A percentile compares a stretch with the other conserved stretches of the same genome.
These are phyloP conservation scores for Mycena metata DNA, from an alignment of 768 basidiomycete species.

Conservation along the genomic window DNA sequence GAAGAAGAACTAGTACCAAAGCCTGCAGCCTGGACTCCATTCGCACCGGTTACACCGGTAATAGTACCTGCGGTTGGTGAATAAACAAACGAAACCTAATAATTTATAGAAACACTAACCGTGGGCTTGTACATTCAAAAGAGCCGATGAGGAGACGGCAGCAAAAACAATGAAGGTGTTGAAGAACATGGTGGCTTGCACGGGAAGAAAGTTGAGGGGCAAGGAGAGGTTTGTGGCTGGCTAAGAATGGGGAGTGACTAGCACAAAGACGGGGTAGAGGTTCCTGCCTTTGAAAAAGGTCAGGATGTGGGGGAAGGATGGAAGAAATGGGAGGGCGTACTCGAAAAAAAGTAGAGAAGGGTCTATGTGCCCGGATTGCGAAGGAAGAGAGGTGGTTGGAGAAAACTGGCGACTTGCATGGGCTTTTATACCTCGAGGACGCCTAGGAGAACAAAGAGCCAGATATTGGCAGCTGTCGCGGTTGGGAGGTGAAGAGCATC, in stretches of 20 bases:
- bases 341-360: slow-evolving; percentile 26
- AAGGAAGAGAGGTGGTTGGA: slow-evolving; percentile 37
- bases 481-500: slow-evolving; percentile 12
- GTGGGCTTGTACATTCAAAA: slow-evolving; percentile 32
- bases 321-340: slow-evolving; percentile 7
- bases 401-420: slow-evolving; percentile 9
- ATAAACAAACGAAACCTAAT: neutral
- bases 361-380: slow-evolving; percentile 31
- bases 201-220: slow-evolving; percentile 21
- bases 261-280: slow-evolving; percentile 26
- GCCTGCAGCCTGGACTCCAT: slow-evolving; percentile 30
- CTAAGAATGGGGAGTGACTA: slow-evolving; percentile 29
- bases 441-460: neutral
- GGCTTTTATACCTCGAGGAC: slow-evolving; percentile 28
- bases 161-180: slow-evolving; percentile 29
- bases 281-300: slow-evolving; percentile 10
- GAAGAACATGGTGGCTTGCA: slow-evolving; percentile 38
- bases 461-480: slow-evolving; percentile 17
- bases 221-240: neutral
- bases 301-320: slow-evolving; percentile 4
- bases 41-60: slow-evolving; percentile 33
- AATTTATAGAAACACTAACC: neutral
- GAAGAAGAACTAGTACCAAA: neutral
- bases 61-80: slow-evolving; percentile 21
- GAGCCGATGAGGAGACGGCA: slow-evolving; percentile 20